Percentiles rank a stretch among this genome's conserved stretches.
phyloP scores from a whole-genome alignment of 495 filamentous ascomycete genomes.

The Aspergillus baeticus region DNA sequence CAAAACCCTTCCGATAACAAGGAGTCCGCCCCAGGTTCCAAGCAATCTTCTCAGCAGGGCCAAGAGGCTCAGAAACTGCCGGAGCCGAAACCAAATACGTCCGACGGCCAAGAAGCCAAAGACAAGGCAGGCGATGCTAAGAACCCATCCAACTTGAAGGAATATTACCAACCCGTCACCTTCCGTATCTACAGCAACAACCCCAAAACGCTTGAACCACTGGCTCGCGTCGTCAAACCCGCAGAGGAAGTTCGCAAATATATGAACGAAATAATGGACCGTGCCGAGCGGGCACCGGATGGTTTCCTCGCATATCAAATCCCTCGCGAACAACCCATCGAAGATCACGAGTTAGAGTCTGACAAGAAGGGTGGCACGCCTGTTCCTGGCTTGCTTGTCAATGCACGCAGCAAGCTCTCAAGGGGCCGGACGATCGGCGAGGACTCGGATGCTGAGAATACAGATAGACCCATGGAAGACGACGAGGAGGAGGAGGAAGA shows the following conservation, averaged over 20 bases:
- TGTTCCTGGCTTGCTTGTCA: slow-evolving; percentile 14
- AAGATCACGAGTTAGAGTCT: slow-evolving; percentile 27
- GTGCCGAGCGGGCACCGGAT: slow-evolving; percentile 67
- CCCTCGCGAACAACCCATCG: slow-evolving; percentile 43
- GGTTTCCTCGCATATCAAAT: slow-evolving; percentile 65
- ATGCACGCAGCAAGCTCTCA: slow-evolving; percentile 27
- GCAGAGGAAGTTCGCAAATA: slow-evolving; percentile 74
- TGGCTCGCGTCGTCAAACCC: slow-evolving; percentile 76
- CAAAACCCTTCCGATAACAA: background rate
- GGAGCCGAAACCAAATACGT: background rate
- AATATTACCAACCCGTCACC: slow-evolving; percentile 91
- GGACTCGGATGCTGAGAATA: slow-evolving; percentile 38
- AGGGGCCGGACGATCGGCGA: slow-evolving; percentile 30
- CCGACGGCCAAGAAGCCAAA: slow-evolving; percentile 3
- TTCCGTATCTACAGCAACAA: slow-evolving; percentile 67
- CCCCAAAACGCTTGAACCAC: slow-evolving; percentile 64
- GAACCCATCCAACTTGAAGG: slow-evolving; percentile 41
- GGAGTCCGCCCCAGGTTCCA: slow-evolving; percentile 7
- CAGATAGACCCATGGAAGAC: slow-evolving; percentile 14
- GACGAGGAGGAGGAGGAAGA: slow-evolving; percentile 42
- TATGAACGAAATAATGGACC: slow-evolving; percentile 82
- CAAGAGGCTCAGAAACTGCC: background rate
- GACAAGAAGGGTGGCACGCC: slow-evolving; percentile 24
- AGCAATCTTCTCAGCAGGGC: slow-evolving; percentile 9
- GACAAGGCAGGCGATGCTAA: slow-evolving; percentile 19